Conservation (phyloP, 2,329 filamentous ascomycete species). For the Monosporascus ibericus region DNA sequence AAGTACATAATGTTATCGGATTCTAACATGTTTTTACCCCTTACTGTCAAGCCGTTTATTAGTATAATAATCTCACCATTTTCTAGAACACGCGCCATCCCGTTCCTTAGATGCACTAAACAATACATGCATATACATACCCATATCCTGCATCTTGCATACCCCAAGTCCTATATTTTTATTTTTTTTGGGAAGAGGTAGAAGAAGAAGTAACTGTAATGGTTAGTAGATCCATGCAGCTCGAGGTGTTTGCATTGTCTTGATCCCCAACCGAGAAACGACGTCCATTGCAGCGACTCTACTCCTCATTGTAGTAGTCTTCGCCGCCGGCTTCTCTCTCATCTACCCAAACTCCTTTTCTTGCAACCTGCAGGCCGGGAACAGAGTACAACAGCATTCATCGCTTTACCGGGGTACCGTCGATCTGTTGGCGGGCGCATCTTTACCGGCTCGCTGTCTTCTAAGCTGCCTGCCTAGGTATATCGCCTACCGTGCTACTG, state of each 20-base stretch:
- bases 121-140: not conserved
- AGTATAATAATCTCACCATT: not conserved
- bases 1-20: not conserved
- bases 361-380: not conserved
- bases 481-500: not conserved
- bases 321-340: slow-evolving; percentile 2
- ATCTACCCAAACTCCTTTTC: not conserved
- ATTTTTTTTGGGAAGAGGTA: not conserved
- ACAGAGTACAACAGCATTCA: not conserved
- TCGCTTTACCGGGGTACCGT: not conserved
- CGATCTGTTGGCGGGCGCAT: not conserved
- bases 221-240: slow-evolving; percentile 4
- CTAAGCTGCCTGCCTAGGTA: not conserved
- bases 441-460: not conserved
- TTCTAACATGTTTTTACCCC: too few relatives aligned
- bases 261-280: slow-evolving; percentile 10
- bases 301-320: not conserved
- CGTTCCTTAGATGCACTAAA: not conserved
- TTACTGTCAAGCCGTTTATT: not conserved
- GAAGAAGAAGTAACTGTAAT: not conserved
- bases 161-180: too few relatives aligned
- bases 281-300: not conserved
- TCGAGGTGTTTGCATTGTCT: not conserved
- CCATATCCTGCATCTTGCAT: not conserved
- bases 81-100: not conserved